Evolutionary conservation across 805 yeast genomes (phyloP).

Genomic region (Suhomyces sp.): DNA sequence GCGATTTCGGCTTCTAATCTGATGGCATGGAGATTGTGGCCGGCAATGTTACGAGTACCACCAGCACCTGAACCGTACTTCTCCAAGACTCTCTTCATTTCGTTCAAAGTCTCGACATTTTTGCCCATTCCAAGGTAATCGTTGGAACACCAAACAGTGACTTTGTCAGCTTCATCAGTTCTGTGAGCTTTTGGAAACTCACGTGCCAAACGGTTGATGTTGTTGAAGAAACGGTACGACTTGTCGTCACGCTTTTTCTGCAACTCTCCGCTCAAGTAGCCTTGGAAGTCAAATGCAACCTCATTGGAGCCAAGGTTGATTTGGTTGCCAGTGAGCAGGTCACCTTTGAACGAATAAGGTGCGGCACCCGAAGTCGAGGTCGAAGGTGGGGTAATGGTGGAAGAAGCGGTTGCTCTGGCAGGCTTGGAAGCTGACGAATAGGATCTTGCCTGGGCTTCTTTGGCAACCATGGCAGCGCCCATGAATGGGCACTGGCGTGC

Average conservation of each 20-base stretch:
- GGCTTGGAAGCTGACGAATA: constrained; percentile 50
- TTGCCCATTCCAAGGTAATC: constrained; percentile 96
- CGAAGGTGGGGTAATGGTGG: constrained; percentile 38
- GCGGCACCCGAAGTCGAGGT: constrained; percentile 24
- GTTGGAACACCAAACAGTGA: constrained; percentile 98
- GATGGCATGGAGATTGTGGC: constrained; percentile 91
- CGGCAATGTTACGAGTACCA: constrained; percentile 98
- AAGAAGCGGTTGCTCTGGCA: constrained; percentile 44
- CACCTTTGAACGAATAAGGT: constrained; percentile 30
- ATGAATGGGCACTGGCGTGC: constrained; percentile 88
- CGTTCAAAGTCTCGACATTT: constrained; percentile 65
- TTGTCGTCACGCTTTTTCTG: constrained; percentile 77
- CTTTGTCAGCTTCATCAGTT: constrained; percentile 69
- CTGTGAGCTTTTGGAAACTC: constrained; percentile 95
- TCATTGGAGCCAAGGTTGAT: constrained; percentile 46
- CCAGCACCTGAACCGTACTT: constrained; percentile 99
- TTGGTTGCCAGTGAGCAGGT: constrained; percentile 22
- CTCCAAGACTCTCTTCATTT: constrained; percentile 77
- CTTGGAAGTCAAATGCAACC: constrained; percentile 64
- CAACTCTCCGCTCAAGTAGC: constrained; percentile 65
- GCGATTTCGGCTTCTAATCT: constrained; percentile 84
- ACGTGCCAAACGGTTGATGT: constrained; percentile 90
- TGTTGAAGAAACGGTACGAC: constrained; percentile 94
- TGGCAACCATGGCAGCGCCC: constrained; percentile 67
- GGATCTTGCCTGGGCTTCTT: constrained; percentile 31